Percentiles rank a stretch among this genome's conserved stretches.
Conservation (phyloP, 805 yeast genomes). For the Teunomyces lycoperdinae region DNA sequence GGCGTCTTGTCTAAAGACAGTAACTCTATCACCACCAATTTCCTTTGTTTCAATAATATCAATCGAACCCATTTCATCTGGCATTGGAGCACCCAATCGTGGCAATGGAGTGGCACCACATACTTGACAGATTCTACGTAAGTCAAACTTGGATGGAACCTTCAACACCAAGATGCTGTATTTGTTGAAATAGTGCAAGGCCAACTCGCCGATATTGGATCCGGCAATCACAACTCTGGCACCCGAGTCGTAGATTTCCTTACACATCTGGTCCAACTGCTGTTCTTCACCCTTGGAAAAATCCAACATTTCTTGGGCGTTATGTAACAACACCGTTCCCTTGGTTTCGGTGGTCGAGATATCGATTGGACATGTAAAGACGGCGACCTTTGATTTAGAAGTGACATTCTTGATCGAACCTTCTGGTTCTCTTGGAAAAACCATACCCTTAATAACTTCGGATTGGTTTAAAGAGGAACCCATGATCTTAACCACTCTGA, state of each 20-base stretch:
- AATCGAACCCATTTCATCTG: slow-evolving; percentile 87
- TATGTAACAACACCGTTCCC: slow-evolving; percentile 93
- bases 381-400: slow-evolving; percentile 76
- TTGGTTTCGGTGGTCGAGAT: slow-evolving; percentile 96
- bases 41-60: slow-evolving; percentile 89
- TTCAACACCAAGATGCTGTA: slow-evolving; percentile 79
- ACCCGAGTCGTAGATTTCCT: slow-evolving; percentile 80
- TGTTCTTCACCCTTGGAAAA: slow-evolving; percentile 96
- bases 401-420: slow-evolving; percentile 70
- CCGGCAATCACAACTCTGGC: slow-evolving; percentile 92
- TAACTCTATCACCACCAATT: slow-evolving; percentile 97
- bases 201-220: slow-evolving; percentile 86
- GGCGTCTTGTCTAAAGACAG: slow-evolving; percentile 79
- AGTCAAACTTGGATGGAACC: slow-evolving; percentile 90
- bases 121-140: slow-evolving; percentile 90
- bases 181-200: slow-evolving; percentile 88
- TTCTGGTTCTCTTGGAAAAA: slow-evolving; percentile 96
- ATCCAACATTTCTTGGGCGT: slow-evolving; percentile 95
- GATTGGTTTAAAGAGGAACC: slow-evolving; percentile 77
- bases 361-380: slow-evolving; percentile 91
- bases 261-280: slow-evolving; percentile 81
- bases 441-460: slow-evolving; percentile 93
- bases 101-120: slow-evolving; percentile 98
- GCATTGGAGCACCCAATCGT: slow-evolving; percentile 89
- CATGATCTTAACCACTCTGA: slow-evolving; percentile 95